Evolutionary conservation across 495 filamentous ascomycete genomes (phyloP), one percentile per base, ranked within the genome.

Genomic region (Rhizodiscina lignyota): DNA sequence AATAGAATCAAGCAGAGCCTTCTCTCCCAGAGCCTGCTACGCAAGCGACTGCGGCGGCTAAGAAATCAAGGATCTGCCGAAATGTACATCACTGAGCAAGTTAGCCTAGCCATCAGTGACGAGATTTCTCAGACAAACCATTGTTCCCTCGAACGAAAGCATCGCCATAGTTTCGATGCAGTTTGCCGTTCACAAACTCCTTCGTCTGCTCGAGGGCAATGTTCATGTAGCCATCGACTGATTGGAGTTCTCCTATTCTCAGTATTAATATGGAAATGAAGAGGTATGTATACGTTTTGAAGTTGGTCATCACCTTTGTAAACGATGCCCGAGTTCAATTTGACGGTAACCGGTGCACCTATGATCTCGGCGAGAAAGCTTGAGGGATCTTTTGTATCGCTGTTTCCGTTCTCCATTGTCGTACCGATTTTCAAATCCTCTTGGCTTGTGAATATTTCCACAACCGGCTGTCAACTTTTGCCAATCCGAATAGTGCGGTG

Each of bases 141-240:
- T 96, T 97, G 55, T 97, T 97, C 41, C 89, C 89, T 46, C 89
- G 68, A 13, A 97, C 77, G 51, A 97, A 97, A 20, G 91, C 84
- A 63, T 97, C 89, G 0, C 91, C 89, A 56, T 92, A 96, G 29
- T 63, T 78, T 45, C 80, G 68, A 43, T 73, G 70, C 50, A 83
- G 68, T 39, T 71, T 72, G 18, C 87, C 91, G 50, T 85, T 75
- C 33, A 89, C 78, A 48, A 74, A 84, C 59, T 97, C 91, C 41
- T 84, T 77, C 0, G 84, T 87, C 55, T 92, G 86, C 52, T 96
- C 89, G 2, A 97, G 68, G 15, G 89, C 84, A 44, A 97, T 91
- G 55, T 97, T 96, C 89, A 97, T 96, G 53, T 94, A 97, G 26
- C 91, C 91, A 53, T 97, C 89, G 29, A 96, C 85, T 0, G 84